Evolutionary conservation across 306 rosid genomes (phyloP), one percentile per base, ranked within the genome.

Genomic region (Inga laurina): DNA sequence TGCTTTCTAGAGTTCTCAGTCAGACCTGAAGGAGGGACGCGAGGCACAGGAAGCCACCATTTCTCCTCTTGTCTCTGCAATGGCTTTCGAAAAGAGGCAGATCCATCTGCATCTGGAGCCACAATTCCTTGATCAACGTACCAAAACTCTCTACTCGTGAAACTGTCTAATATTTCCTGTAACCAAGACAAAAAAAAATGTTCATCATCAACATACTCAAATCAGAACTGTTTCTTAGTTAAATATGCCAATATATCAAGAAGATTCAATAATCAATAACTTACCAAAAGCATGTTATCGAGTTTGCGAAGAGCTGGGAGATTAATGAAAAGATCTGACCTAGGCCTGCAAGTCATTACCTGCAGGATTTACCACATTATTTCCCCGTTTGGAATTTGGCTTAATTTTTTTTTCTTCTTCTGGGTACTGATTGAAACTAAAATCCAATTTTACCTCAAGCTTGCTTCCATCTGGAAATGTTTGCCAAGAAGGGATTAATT

Each of bases 31-130:
- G 93, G 83, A 3, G 97, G 94, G 27, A 95, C 97, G 21, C 97
- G 97, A 5, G 98, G 99, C 13, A 93, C 98, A 0, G 98, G 98
- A 1, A 95, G 93, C 99, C 99, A 94, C 99, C 99, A 96, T 83
- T 96, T 96, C 85, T 96, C 99, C 67, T 96, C 98, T 87, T 96
- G 97, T 79, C 98, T 83, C 67, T 92, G 98, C 71, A 91, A 68
- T 24, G 90, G 77, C 83, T 87, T 93, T 78, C 91, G 96, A 71
- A 94, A 94, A 34, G 99, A 94, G 86, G 89, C 88, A 0, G 98
- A 91, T 30, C 98, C 97, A 78, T 94, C 94, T 6, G 90, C 88
- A 35, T 92, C 97, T 11, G 89, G 82, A 32, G 97, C 88, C 52
- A 89, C 83, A 49, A 96, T 92, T 66, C 99, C 98, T 91, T 96